Base-by-base conservation (phyloP, 495 filamentous ascomycete species). In the Hyphodiscus hymeniophilus region DNA sequence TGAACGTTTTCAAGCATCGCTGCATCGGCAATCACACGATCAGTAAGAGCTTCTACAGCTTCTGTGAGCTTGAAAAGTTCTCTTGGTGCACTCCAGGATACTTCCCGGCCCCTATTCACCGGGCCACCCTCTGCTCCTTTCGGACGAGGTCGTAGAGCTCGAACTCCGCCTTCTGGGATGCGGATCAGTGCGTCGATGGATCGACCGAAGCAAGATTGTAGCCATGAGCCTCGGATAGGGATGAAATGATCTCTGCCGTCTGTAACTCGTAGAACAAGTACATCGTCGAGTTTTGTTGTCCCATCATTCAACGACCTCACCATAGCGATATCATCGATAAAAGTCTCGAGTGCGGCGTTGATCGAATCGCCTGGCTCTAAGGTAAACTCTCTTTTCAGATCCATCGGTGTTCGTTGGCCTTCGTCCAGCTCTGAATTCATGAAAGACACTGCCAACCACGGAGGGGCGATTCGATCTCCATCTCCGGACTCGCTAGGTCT, bases 221-320 rank as follows among this genome's bases (percentile, higher is more conserved):
- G 64, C 92, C 92, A 99, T 0, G 69, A 64, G 0, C 79, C 91
- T 3, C 72, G 75, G 7, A 94, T 70, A 1, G 89, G 81, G 39
- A 99, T 76, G 61, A 99, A 99, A 61, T 96, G 84, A 52, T 99
- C 92, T 41, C 88, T 75, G 1, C 92, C 92, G 39, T 81, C 77
- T 7, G 77, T 73, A 7, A 97, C 86, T 8, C 89, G 82, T n/a
- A 99, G 75, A 4, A 99, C 80, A 20, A 97, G 69, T 7, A 96
- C 82, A 56, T 97, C 90, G 48, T 94, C 89, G 1, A 96, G 69
- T 7, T 70, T 70, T 3, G 69, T 57, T 16, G 71, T 66, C 8
- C 75, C 76, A 23, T 82, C 70, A 55, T 96, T 96, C n/a, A 97
- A 72, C 7, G 67, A 63, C 15, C 76, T 75, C 2, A 86, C 77